Percentiles rank a stretch among this genome's conserved stretches.
Evolutionary conservation across 1,284 basidiomycete genomes (phyloP).

Genomic region (Ustilago curta): DNA sequence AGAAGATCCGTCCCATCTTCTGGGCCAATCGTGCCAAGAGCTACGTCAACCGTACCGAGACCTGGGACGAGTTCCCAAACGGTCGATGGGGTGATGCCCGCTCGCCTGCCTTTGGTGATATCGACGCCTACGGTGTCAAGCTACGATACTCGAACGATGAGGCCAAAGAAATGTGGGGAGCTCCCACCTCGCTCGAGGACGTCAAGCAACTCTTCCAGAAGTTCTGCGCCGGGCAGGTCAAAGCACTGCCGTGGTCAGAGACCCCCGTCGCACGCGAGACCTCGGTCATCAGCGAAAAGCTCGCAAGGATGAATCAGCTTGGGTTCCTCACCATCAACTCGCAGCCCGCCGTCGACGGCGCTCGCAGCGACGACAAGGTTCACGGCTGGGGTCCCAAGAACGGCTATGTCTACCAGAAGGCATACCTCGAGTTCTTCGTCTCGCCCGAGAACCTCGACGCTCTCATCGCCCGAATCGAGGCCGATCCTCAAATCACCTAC

Average conservation of each 20-base stretch:
- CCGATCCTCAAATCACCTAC: constrained; percentile 91
- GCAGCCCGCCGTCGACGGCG: constrained; percentile 91
- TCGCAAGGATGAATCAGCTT: constrained; percentile 85
- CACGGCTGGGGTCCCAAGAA: constrained; percentile 69
- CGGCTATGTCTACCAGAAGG: constrained; percentile 74
- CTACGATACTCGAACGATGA: constrained; percentile 78
- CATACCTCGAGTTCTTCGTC: constrained; percentile 97
- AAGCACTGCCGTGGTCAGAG: constrained; percentile 95
- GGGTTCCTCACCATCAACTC: constrained; percentile 97
- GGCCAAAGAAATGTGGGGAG: constrained; percentile 72
- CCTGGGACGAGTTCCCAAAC: constrained; percentile 99
- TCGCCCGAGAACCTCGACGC: constrained; percentile 79
- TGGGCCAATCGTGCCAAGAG: constrained; percentile 68
- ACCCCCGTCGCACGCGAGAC: constrained; percentile 87
- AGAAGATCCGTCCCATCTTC: constrained; percentile 68
- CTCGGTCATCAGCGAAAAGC: constrained; percentile 80
- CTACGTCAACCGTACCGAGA: constrained; percentile 68
- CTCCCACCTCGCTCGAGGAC: constrained; percentile 50
- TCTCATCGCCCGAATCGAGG: constrained; percentile 86
- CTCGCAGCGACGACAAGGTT: constrained; percentile 79
- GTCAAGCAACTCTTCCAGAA: constrained; percentile 69
- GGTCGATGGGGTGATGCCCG: constrained; percentile 97
- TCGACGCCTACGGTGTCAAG: constrained; percentile 84
- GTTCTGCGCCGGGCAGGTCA: constrained; percentile 69
- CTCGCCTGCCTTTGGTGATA: constrained; percentile 95